phyloP scores from a whole-genome alignment of 2,329 filamentous ascomycete species.

The Exophiala aquamarina region DNA sequence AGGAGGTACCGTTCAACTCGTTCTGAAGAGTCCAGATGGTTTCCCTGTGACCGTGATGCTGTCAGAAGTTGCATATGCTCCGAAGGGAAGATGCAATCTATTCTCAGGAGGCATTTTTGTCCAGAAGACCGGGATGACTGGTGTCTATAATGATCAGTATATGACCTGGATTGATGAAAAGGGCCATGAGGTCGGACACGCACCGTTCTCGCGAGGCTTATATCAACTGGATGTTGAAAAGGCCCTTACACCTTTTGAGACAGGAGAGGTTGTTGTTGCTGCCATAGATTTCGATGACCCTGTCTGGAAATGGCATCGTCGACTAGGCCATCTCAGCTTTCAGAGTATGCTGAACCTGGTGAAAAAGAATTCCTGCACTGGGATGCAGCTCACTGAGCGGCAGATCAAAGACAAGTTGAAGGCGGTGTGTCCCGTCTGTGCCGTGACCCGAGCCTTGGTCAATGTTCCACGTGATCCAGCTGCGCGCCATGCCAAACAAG shows the following conservation, averaged over 20 bases:
- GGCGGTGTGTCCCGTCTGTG: slow-evolving; percentile 1
- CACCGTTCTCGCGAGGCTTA: background rate
- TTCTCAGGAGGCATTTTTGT: background rate
- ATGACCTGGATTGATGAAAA: background rate
- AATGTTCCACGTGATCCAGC: slow-evolving; percentile 3
- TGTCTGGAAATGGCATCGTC: background rate
- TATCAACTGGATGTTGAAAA: background rate
- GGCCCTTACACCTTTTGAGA: background rate
- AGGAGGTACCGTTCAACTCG: background rate
- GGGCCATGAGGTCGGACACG: background rate
- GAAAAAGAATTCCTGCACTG: background rate
- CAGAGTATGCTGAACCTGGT: background rate
- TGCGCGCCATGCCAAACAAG: background rate
- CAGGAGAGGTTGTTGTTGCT: background rate
- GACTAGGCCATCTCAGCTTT: slow-evolving; percentile 1
- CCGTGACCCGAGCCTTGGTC: background rate
- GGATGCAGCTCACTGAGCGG: slow-evolving; percentile 1
- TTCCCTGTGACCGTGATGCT: background rate
- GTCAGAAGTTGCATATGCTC: slow-evolving; percentile 2
- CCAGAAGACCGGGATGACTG: background rate
- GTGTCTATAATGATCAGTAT: background rate
- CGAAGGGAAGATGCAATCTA: background rate
- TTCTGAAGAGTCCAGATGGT: background rate
- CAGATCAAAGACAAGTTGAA: background rate
- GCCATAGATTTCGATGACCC: slow-evolving; percentile 5